A percentile compares a stretch with the other conserved stretches of the same genome.
phyloP scores from a whole-genome alignment of 225 moss, liverwort and hornwort genomes.

The Antitrichia curtipendula region DNA sequence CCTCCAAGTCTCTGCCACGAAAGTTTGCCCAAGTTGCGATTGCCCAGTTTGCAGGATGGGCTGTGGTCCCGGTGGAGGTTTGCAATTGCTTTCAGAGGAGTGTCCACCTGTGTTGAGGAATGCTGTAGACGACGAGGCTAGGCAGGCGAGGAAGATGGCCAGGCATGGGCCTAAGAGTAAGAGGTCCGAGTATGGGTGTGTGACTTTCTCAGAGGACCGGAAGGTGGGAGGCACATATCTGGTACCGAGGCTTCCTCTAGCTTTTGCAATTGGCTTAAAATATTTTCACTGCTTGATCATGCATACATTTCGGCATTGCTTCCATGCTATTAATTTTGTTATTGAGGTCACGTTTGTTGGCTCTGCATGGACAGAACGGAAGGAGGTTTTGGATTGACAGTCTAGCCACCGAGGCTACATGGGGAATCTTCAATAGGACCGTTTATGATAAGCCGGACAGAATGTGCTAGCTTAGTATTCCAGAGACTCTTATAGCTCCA shows the following conservation, averaged over 20 bases:
- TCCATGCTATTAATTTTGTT: not conserved
- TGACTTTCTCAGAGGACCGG: conserved; percentile 21
- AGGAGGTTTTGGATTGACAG: not conserved
- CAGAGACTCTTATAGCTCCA: not conserved
- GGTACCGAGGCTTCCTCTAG: not conserved
- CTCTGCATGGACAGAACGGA: not conserved
- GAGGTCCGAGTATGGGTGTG: conserved; percentile 19
- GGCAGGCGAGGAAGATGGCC: not conserved
- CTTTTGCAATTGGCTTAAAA: not conserved
- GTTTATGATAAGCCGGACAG: too few relatives aligned
- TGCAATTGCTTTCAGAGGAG: not conserved
- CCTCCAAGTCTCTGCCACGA: too few relatives aligned
- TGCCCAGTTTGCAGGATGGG: not conserved
- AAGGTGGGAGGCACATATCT: conserved; percentile 53
- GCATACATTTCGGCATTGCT: too few relatives aligned
- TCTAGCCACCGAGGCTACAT: too few relatives aligned
- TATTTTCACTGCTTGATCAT: not conserved
- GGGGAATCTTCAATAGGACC: not conserved
- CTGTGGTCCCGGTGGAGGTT: not conserved
- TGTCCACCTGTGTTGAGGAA: not conserved
- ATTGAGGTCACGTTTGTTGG: not conserved
- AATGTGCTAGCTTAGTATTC: too few relatives aligned
- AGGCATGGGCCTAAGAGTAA: conserved; percentile 22
- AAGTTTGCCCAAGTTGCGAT: not conserved
- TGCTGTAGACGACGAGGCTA: not conserved